phyloP scores from a whole-genome alignment of 495 filamentous ascomycete genomes.

The Lichina pygmaea region DNA sequence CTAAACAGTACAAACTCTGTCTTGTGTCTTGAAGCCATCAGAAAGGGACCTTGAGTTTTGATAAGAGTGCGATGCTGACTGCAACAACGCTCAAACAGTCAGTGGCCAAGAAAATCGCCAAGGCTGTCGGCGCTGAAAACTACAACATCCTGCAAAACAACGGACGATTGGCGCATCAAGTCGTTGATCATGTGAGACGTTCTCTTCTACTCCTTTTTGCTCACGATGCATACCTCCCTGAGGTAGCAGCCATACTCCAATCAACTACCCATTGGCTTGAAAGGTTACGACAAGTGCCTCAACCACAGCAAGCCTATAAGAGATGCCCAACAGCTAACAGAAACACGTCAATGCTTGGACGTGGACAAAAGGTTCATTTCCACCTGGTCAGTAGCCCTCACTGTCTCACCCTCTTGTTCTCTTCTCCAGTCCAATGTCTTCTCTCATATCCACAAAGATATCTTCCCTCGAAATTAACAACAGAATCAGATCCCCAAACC shows the following conservation, averaged over 20 bases:
- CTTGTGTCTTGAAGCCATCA: too few relatives aligned
- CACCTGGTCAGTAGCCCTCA: slow-evolving; percentile 43
- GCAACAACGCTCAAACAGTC: slow-evolving; percentile 20
- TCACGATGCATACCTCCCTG: background rate
- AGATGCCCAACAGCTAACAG: too few relatives aligned
- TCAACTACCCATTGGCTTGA: too few relatives aligned
- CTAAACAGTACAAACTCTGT: background rate
- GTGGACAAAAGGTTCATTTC: slow-evolving; percentile 43
- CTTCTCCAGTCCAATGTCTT: background rate
- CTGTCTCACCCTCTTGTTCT: background rate
- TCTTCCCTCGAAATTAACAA: background rate
- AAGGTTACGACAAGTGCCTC: too few relatives aligned
- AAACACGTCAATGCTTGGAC: too few relatives aligned
- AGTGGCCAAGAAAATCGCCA: slow-evolving; percentile 63
- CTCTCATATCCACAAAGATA: background rate
- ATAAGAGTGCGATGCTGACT: background rate
- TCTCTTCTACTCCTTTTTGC: background rate
- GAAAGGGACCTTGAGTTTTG: background rate
- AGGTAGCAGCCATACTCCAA: too few relatives aligned
- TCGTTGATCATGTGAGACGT: slow-evolving; percentile 57
- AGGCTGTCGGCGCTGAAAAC: slow-evolving; percentile 45
- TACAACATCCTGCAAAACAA: slow-evolving; percentile 98
- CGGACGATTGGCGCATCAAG: slow-evolving; percentile 74
- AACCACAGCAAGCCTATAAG: too few relatives aligned
- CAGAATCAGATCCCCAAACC: slow-evolving; percentile 70